Evolutionary conservation across 257 asterid species (phyloP), one percentile per base, ranked within the genome.

Genomic region (Salvia rosmarinus): DNA sequence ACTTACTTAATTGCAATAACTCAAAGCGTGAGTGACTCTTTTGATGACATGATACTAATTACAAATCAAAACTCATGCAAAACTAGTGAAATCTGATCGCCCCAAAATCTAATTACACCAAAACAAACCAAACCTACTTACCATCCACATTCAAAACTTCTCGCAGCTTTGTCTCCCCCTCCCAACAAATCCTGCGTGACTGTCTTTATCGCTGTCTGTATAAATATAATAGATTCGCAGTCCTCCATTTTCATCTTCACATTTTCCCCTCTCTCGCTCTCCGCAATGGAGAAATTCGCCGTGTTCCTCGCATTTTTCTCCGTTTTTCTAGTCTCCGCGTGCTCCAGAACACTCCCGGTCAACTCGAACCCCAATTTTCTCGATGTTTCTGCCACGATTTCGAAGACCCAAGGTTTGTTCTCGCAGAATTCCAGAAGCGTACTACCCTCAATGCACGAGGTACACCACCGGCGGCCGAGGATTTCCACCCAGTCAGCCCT

Each of bases 311-410:
- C 65, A 2, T 10, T 77, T 54, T 71, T 82, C 75, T 72, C 75
- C 71, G 61, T 87, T 9, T 23, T 80, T 11, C 49, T 70, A 49
- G n/a, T 75, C 14, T 39, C 85, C 4, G 86, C 61, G 20, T 71
- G 70, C 13, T 82, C 95, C 0, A 87, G 98, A 70, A 82, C 84
- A 8, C 77, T 79, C 6, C 73, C 83, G 11, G 4, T 54, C 23
- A 60, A 23, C 57, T 72, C 95, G 6, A 37, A 65, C 37, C 61
- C 85, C 9, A 57, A 71, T 11, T 17, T 73, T 21, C 89, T 92
- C 23, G 86, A 86, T 60, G 85, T 92, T 4, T 76, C 88, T 5
- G 76, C 87, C 13, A 6, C 92, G 3, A 43, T 86, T 16, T 83
- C 79, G 0, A 86, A 78, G 28, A 81, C 95, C 2, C 80, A 79